Base-by-base conservation (phyloP, 192 early-diverging fungal species). In the Podila verticillata region DNA sequence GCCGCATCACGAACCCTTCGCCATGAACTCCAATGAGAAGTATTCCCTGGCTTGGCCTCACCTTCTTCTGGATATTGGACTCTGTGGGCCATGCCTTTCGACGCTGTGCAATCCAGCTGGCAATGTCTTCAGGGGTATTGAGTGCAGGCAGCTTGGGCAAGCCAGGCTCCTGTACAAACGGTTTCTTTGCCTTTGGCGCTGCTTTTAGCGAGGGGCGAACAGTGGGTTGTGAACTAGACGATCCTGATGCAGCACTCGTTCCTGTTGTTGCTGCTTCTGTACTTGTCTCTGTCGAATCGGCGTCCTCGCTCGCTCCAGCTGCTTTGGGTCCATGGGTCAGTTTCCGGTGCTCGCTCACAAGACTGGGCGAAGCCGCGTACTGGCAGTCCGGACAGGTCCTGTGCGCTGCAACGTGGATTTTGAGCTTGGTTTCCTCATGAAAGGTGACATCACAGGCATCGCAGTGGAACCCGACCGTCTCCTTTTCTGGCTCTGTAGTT, bases 121-220 rank as follows among this genome's bases (percentile, higher is more conserved):
- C 75, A 68, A 79, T 79, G 2, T 79, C 75, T 44, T 79, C 75
- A n/a, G 75, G 75, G 64, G 75, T 79, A 72, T 79, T 63, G 28
- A 79, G 39, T 44, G 29, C 26, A 29, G 68, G 48, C 35, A 13
- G 3, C 35, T 17, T 26, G 34, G 12, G 66, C 28, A 57, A 32
- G 12, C 15, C n/a, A 29, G 17, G 20, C 24, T 47, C 20, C 28
- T 61, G 32, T 28, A 28, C 48, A 63, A 1, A 48, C 10, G 15
- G 36, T 17, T 32, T 24, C 2, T 51, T 48, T 30, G 24, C 13
- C 9, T 47, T 54, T 7, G 4, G 49, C 30, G 57, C 24, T 66
- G 63, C 30, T 19, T 36, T n/a, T 39, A 26, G 17, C 10, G 63
- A 30, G 8, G 32, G 22, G 3, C 29, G 30, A 31, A 51, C 36